Evolutionary conservation across 306 rosid species (phyloP).

Genomic region (Quercus cerris): DNA sequence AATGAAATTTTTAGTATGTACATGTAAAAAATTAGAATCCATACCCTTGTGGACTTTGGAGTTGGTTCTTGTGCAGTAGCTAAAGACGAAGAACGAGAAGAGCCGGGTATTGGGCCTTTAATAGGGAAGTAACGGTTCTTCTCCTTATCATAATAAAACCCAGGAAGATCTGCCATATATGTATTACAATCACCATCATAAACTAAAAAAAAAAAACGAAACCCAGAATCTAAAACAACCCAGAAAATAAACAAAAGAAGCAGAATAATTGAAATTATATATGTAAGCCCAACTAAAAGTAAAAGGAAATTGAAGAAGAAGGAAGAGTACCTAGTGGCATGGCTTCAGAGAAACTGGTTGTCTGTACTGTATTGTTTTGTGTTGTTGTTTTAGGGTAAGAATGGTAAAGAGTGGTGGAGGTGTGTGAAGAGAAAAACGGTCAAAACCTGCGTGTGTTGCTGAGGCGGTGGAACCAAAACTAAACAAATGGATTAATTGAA

Average conservation of each 20-base stretch:
- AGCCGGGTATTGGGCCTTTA: slow-evolving; percentile 82
- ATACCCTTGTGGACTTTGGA: slow-evolving; percentile 39
- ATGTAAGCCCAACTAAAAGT: neutral
- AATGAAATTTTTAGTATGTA: neutral
- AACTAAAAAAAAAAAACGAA: neutral
- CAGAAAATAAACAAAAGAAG: neutral
- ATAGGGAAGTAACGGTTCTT: slow-evolving; percentile 80
- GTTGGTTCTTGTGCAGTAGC: slow-evolving; percentile 15
- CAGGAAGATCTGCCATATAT: slow-evolving; percentile 63
- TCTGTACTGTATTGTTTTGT: no score
- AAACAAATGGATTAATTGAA: no score
- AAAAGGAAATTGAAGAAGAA: neutral
- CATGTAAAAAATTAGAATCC: neutral
- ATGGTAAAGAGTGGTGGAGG: neutral
- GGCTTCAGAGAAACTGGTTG: neutral
- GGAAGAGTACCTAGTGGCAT: slow-evolving; percentile 1
- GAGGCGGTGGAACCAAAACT: neutral
- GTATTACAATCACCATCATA: neutral
- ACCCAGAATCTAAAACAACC: neutral
- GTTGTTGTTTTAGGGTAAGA: neutral
- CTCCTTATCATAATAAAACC: slow-evolving; percentile 73
- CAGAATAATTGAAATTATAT: neutral
- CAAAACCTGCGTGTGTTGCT: neutral
- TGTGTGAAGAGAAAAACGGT: neutral
- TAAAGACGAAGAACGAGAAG: slow-evolving; percentile 37